Base-by-base conservation (phyloP, 345 rosid genomes). In the Isatis tinctoria region DNA sequence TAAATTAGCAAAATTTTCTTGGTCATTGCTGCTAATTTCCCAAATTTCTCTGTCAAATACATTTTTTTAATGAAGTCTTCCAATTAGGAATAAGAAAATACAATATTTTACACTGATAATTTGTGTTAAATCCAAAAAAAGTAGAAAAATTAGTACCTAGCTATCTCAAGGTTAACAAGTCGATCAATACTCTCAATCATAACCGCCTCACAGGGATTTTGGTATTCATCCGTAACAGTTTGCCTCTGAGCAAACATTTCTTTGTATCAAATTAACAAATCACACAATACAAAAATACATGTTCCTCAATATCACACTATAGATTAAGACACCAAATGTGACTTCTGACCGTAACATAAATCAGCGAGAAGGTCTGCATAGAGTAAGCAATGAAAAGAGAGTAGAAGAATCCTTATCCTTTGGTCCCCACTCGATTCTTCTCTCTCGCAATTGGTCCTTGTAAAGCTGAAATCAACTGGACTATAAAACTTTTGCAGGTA, bases 321-420 rank as follows among this genome's bases (percentile, higher is more conserved):
- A 3, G 47, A 65, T 26, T 37, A 2, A 41, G 79, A 69, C 59
- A 76, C 10, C 52, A 66, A 41, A 39, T 49, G 64, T 30, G 79
- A 82, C 60, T 65, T 56, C 36, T 37, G 65, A 53, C 85, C 87
- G 13, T 84, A 86, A 75, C 90, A 89, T 63, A 84, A 56, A 30
- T 76, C 67, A 6, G 80, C 73, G 24, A 90, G 66, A 44, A 79
- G 67, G 36, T 78, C 75, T 36, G 92, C 92, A 40, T 81, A 90
- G 1, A 78, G 69, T 48, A 83, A 73, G 80, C 97, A 89, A 67
- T 93, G 97, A 41, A 83, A 73, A 54, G 88, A 92, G 40, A 90
- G 91, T 75, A 75, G 51, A 52, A 67, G 81, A 44, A 84, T 30
- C 14, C 44, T 43, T 26, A 35, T 32, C 74, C 70, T 84, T 51